Base-by-base conservation (phyloP, 805 yeast species). In the Clavispora asparagi region DNA sequence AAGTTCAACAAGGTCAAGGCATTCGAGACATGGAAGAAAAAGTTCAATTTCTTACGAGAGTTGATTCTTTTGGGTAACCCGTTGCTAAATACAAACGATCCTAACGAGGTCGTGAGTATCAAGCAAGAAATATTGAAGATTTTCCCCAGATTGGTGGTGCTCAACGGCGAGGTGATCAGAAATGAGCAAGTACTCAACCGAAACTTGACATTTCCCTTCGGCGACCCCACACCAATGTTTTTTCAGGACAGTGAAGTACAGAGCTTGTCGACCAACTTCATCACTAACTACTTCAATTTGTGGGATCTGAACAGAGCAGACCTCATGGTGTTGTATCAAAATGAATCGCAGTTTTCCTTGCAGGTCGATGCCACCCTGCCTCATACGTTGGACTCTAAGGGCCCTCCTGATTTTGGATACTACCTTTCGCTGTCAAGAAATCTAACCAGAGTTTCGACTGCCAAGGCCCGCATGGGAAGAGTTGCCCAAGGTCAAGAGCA, bases 291-390 rank as follows among this genome's bases (percentile, higher is more conserved):
- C 64, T 70, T 87, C 48, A 81, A 82, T 44, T 68, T 85, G 41
- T 94, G 96, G 95, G 99, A 94, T 67, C 57, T 76, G 6, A 82
- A 87, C 59, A 71, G 99, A 49, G 58, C 73, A 9, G 91, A 84
- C 46, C 70, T 94, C 41, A 61, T 85, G 63, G 75, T 77, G 38
- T 70, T 94, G 28, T 94, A 94, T 62, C 88, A 94, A 43, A 78
- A 79, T 41, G 85, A 84, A 57, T 88, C 97, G 0, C 87, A 85
- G 60, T 92, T 94, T 57, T 90, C 97, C 0, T 61, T 85, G 45
- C 85, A 87, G 49, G 81, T 84, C 19, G 95, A 89, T 65, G 71
- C 87, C 1, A 69, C 82, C 0, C 84, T 85, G 39, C 92, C 95
- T 8, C 72, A 77, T 44, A 48, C 55, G 8, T 47, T 60, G 7